Base-by-base conservation (phyloP, 1,139 yeast species). In the Yamadazyma sp. region DNA sequence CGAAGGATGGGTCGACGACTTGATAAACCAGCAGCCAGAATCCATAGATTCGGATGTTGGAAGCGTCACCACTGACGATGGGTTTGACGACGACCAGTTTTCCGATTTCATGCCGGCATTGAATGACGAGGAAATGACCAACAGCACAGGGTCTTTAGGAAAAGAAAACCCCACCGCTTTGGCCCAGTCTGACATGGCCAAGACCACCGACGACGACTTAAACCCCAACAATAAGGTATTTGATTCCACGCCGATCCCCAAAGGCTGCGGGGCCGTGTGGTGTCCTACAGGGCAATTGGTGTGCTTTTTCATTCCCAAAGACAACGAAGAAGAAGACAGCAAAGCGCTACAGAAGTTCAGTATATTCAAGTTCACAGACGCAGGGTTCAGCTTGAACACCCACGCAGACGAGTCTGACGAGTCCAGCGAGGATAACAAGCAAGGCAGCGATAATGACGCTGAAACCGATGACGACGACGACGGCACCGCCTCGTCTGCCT, bases 241-340 rank as follows among this genome's bases (percentile, higher is more conserved):
- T 51, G 96, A 88, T 53, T 82, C 89, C 27, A 87, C 96, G 0
- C 97, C 97, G 0, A 73, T 89, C 3, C 96, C 97, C 0, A 88
- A 86, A 54, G 95, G 92, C 3, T 89, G 96, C 65, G 96, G 97
- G 8, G 96, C 95, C 0, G 69, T 79, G 0, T 89, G 97, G 96
- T 73, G 94, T 0, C 75, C 79, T 12, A 75, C 79, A 2, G 97
- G 97, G 0, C 79, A 78, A 44, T 66, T 89, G 39, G 83, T 89
- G 1, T 86, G 96, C 54, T 89, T 90, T 52, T 88, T 87, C 60
- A 76, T 82, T n/a, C 80, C 84, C 0, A 78, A 77, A 40, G 67
- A 62, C 23, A 45, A 57, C 47, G 58, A 65, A 47, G 61, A 60
- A 43, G 60, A 62, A 49, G 60, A 53, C 30, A 43, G 43, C 31